Evolutionary conservation across 352 stramenopile genomes (phyloP).

Genomic region (Lagenidium giganteum): DNA sequence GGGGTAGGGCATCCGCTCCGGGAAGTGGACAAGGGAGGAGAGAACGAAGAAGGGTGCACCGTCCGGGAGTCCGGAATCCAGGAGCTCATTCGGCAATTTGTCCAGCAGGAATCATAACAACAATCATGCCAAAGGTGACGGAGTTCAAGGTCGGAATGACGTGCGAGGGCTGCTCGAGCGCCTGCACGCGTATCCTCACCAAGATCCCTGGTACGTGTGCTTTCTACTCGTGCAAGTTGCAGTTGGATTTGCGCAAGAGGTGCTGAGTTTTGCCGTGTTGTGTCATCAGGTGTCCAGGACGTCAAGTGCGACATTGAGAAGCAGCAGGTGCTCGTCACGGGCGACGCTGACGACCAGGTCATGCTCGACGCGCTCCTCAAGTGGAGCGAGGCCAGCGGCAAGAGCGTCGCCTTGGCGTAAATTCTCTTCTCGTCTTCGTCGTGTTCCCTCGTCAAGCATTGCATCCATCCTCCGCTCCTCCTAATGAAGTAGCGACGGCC

Average conservation of each 20-base stretch:
- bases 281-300: conserved; percentile 54
- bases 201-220: conserved; percentile 76
- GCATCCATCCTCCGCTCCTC: conserved; percentile 24
- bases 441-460: conserved; percentile 10
- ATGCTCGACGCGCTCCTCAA: conserved; percentile 87
- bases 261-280: neutral
- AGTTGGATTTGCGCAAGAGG: neutral
- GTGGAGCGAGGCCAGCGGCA: conserved; percentile 86
- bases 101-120: conserved; percentile 6
- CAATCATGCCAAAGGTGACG: conserved; percentile 54
- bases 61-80: neutral
- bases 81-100: conserved; percentile 13
- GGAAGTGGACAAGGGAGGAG: neutral
- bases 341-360: conserved; percentile 62
- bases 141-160: conserved; percentile 90
- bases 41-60: neutral
- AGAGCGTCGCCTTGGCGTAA: conserved; percentile 80
- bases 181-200: conserved; percentile 85
- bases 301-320: conserved; percentile 87
- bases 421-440: neutral
- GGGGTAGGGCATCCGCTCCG: no score
- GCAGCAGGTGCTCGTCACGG: conserved; percentile 81
- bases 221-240: neutral
- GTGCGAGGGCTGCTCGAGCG: conserved; percentile 86
- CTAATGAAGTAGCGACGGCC: neutral